phyloP scores from a whole-genome alignment of 768 basidiomycete genomes.

The Leccinum rimulosum region DNA sequence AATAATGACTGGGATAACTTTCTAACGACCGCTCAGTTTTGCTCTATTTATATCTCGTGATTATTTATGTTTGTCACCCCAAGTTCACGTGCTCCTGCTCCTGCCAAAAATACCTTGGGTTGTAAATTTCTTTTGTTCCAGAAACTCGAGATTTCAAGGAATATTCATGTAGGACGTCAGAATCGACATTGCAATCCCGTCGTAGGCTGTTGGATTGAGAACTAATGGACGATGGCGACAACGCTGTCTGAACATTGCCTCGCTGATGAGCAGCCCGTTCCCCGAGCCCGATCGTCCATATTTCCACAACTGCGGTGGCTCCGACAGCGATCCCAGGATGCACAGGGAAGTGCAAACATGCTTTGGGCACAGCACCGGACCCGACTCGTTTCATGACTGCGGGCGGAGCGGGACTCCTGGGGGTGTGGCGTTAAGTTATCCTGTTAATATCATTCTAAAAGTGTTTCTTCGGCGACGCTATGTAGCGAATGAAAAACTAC shows the following conservation, averaged over 20 bases:
- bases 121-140: too few relatives aligned
- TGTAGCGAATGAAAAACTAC: slow-evolving; percentile 10
- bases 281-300: slow-evolving; percentile 3
- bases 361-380: slow-evolving; percentile 6
- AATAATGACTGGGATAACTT: background rate
- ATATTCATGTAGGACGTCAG: background rate
- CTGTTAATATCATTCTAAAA: background rate
- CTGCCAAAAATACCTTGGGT: background rate
- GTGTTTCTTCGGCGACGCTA: background rate
- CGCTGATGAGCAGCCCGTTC: background rate
- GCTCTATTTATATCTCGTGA: background rate
- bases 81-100: background rate
- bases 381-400: slow-evolving; percentile 18
- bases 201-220: background rate
- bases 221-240: background rate
- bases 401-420: background rate
- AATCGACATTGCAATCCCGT: background rate
- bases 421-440: background rate
- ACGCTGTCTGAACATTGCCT: slow-evolving; percentile 6
- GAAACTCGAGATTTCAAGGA: background rate
- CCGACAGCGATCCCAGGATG: slow-evolving; percentile 6
- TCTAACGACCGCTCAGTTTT: background rate
- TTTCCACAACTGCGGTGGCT: slow-evolving; percentile 6
- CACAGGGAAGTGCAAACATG: slow-evolving; percentile 8
- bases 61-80: background rate